A percentile compares a stretch with the other conserved stretches of the same genome.
Conservation (phyloP, 2,329 filamentous ascomycete genomes). For the Diaporthe sp. region DNA sequence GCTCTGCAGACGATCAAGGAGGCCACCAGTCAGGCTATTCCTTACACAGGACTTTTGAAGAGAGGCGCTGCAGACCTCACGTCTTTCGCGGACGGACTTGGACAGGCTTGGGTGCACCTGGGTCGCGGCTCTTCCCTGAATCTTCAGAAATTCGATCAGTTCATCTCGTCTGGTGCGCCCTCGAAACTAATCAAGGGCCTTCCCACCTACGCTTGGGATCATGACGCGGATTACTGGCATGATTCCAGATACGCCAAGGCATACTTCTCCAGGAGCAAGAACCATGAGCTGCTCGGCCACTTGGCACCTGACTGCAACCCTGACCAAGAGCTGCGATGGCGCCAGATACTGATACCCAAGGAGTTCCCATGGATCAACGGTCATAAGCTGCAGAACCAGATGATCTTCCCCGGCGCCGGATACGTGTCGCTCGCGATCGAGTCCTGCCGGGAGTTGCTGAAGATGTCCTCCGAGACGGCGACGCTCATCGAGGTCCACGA, state of each 20-base stretch:
- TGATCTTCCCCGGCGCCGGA: conserved; percentile 52
- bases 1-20: conserved; percentile 47
- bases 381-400: conserved; percentile 50
- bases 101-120: background rate
- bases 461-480: background rate
- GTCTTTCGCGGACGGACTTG: background rate
- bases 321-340: conserved; percentile 42
- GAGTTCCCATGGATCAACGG: conserved; percentile 54
- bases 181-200: conserved; percentile 25
- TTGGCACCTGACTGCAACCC: background rate
- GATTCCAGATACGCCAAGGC: background rate
- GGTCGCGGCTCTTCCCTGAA: background rate
- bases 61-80: background rate
- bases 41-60: conserved; percentile 42
- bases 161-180: background rate
- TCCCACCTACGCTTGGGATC: conserved; percentile 37
- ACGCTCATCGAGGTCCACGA: background rate
- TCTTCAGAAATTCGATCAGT: background rate
- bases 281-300: conserved; percentile 34
- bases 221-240: conserved; percentile 27
- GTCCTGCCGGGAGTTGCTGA: conserved; percentile 20
- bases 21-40: conserved; percentile 31
- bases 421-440: conserved; percentile 43
- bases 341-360: conserved; percentile 41
- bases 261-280: background rate